phyloP scores from a whole-genome alignment of 495 filamentous ascomycete species.

The Aspergillus mulundensis region DNA sequence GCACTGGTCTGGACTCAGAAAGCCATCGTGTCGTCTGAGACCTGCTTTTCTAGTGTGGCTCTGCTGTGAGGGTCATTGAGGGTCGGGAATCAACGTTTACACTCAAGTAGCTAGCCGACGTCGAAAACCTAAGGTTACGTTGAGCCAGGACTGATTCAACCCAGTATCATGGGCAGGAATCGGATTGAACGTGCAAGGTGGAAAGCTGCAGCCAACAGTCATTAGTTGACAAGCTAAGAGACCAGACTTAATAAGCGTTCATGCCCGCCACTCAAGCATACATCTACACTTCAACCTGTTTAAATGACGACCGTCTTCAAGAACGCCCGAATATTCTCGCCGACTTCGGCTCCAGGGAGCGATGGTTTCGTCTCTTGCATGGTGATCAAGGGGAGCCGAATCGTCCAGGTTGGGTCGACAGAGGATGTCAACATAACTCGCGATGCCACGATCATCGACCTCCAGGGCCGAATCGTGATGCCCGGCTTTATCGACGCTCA shows the following conservation, averaged over 20 bases:
- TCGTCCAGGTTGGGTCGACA: constrained; percentile 40
- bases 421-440: constrained; percentile 28
- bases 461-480: constrained; percentile 47
- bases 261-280: background rate
- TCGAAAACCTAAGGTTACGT: too few relatives aligned
- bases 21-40: too few relatives aligned
- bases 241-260: background rate
- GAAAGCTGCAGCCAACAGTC: too few relatives aligned
- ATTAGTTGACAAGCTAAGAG: too few relatives aligned
- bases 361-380: constrained; percentile 39
- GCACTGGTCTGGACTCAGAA: too few relatives aligned
- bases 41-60: background rate
- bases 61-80: background rate
- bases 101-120: too few relatives aligned
- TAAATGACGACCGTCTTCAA: constrained; percentile 35
- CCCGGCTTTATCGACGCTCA: constrained; percentile 65
- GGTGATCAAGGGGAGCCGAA: constrained; percentile 33
- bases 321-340: constrained; percentile 43
- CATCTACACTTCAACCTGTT: background rate
- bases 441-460: constrained; percentile 35
- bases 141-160: too few relatives aligned
- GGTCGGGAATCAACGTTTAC: too few relatives aligned
- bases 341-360: constrained; percentile 1
- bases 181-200: too few relatives aligned
- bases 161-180: too few relatives aligned